phyloP scores from a whole-genome alignment of 108 stramenopile genomes.

The Aurantiochytrium sp. region DNA sequence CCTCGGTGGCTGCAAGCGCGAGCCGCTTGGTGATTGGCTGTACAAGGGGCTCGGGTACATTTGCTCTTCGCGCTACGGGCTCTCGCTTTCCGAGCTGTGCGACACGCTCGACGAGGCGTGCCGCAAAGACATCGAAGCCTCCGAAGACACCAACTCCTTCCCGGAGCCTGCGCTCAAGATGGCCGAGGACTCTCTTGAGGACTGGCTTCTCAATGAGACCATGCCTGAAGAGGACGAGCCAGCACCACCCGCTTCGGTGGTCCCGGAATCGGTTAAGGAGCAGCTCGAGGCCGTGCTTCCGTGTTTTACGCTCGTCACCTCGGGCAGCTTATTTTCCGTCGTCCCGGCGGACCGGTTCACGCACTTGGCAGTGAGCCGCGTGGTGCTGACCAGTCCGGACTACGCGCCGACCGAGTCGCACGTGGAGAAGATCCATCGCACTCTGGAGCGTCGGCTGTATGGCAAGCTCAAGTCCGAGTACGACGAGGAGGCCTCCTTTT shows the following conservation, averaged over 20 bases:
- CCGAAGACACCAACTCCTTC: neutral
- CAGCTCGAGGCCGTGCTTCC: neutral
- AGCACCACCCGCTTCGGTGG: neutral
- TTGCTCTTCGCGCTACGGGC: neutral
- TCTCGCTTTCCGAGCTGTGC: neutral
- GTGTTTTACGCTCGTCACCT: neutral
- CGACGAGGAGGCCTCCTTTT: neutral
- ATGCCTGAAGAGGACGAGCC: neutral
- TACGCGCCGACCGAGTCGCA: neutral
- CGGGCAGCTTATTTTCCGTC: neutral
- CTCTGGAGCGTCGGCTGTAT: neutral
- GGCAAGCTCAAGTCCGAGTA: neutral
- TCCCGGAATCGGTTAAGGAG: neutral
- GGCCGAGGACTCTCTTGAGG: neutral
- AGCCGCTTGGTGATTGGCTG: constrained; percentile 2
- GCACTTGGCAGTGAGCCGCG: neutral
- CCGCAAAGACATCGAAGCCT: neutral
- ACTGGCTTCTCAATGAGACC: constrained; percentile 4
- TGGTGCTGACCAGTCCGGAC: neutral
- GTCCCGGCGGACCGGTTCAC: neutral
- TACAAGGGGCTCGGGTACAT: neutral
- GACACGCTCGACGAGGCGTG: neutral
- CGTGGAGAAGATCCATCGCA: neutral
- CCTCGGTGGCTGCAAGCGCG: neutral
- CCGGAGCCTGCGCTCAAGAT: neutral